Conservation (phyloP, 2,329 filamentous ascomycete genomes). For the Trichoderma simmonsii region DNA sequence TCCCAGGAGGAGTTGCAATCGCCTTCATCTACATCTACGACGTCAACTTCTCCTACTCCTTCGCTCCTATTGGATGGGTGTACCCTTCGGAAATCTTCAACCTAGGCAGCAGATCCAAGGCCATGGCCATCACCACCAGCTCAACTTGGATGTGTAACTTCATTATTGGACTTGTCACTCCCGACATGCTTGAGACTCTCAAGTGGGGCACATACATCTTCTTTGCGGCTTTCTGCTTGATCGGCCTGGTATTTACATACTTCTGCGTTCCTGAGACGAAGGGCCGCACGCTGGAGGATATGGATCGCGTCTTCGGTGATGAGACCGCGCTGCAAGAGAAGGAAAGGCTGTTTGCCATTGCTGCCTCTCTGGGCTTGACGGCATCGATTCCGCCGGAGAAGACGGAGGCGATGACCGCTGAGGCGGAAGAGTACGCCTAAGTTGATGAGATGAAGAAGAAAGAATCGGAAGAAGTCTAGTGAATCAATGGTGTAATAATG, state of each 20-base stretch:
- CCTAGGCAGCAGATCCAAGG: constrained; percentile 55
- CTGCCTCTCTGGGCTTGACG: constrained; percentile 28
- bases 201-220: constrained; percentile 56
- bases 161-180: constrained; percentile 35
- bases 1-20: constrained; percentile 55
- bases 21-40: constrained; percentile 64
- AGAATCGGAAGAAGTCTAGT: background rate
- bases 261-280: constrained; percentile 59
- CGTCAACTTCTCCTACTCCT: constrained; percentile 60
- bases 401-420: constrained; percentile 12
- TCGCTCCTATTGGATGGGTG: constrained; percentile 63
- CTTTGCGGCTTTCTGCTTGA: constrained; percentile 53
- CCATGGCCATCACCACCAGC: constrained; percentile 56
- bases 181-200: constrained; percentile 51
- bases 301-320: constrained; percentile 48
- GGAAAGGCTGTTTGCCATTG: constrained; percentile 26
- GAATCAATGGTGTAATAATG: background rate
- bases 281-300: constrained; percentile 53
- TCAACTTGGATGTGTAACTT: constrained; percentile 42
- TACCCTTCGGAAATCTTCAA: constrained; percentile 64
- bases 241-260: constrained; percentile 49
- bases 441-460: background rate
- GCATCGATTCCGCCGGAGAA: constrained; percentile 24
- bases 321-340: constrained; percentile 37
- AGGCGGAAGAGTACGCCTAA: constrained; percentile 16